Evolutionary conservation across 805 yeast species (phyloP).

Genomic region (Metschnikowia amazonensis): DNA sequence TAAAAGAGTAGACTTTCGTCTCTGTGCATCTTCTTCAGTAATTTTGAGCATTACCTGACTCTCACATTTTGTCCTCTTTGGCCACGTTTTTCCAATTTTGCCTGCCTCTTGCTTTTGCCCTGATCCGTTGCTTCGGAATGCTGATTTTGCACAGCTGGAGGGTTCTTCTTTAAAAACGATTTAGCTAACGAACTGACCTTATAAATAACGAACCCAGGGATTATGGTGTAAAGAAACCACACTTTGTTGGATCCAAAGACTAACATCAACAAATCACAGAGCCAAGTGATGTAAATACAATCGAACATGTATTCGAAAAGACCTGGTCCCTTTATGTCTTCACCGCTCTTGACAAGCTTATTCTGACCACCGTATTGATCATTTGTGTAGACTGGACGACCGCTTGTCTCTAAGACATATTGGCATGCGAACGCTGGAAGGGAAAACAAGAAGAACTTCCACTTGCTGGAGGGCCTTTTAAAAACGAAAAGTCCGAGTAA

Average conservation of each 20-base stretch:
- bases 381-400: conserved; percentile 52
- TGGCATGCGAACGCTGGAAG: conserved; percentile 41
- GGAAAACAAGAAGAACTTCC: conserved; percentile 30
- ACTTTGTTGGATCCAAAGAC: conserved; percentile 53
- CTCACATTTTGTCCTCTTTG: conserved; percentile 11
- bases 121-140: conserved; percentile 4
- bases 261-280: conserved; percentile 51
- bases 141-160: not conserved
- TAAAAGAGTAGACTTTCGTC: not conserved
- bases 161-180: conserved; percentile 14
- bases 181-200: conserved; percentile 40
- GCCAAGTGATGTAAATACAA: conserved; percentile 60
- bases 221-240: conserved; percentile 51
- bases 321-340: conserved; percentile 58
- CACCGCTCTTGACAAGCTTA: conserved; percentile 51
- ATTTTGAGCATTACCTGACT: not conserved
- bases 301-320: conserved; percentile 73
- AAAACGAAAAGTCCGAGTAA: conserved; percentile 12
- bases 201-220: conserved; percentile 52
- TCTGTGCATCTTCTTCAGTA: not conserved
- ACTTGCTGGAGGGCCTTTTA: conserved; percentile 15
- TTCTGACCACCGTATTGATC: conserved; percentile 28
- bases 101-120: conserved; percentile 18
- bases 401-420: conserved; percentile 53
- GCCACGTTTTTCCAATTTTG: conserved; percentile 17